phyloP scores from a whole-genome alignment of 257 asterid genomes.

The Fraxinus quadrangulata region DNA sequence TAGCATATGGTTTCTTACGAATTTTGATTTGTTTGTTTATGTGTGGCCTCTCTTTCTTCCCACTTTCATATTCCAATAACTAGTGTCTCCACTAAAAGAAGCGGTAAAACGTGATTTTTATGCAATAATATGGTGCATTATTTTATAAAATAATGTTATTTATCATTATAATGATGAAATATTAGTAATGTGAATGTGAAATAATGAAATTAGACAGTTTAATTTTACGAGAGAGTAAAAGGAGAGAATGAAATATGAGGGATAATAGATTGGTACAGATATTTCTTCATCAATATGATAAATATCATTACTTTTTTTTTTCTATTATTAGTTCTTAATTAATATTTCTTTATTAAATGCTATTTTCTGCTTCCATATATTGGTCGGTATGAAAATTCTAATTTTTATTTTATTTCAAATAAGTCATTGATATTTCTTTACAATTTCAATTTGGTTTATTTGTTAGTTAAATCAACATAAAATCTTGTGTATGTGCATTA shows the following conservation, averaged over 20 bases:
- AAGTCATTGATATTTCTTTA: not conserved
- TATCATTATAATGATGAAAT: no score
- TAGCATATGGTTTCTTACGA: not conserved
- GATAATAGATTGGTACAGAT: no score
- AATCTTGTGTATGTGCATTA: not conserved
- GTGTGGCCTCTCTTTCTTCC: constrained; percentile 18
- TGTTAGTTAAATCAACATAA: not conserved
- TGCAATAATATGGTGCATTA: not conserved
- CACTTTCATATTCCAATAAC: constrained; percentile 11
- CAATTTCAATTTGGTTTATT: not conserved
- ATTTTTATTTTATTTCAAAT: not conserved
- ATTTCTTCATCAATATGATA: no score
- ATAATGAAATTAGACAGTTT: no score
- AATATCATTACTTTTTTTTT: not conserved
- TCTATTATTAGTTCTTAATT: not conserved
- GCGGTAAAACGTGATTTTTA: constrained; percentile 24
- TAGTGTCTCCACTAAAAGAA: not conserved
- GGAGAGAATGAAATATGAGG: no score
- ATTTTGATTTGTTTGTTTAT: not conserved
- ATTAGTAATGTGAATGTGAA: no score
- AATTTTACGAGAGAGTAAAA: no score
- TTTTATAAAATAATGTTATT: no score
- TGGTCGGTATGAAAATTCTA: not conserved
- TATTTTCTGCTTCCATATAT: not conserved
- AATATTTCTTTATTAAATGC: not conserved